Evolutionary conservation across 1,284 basidiomycete genomes (phyloP), one percentile per base, ranked within the genome.

Genomic region (Exobasidium rhododendri): DNA sequence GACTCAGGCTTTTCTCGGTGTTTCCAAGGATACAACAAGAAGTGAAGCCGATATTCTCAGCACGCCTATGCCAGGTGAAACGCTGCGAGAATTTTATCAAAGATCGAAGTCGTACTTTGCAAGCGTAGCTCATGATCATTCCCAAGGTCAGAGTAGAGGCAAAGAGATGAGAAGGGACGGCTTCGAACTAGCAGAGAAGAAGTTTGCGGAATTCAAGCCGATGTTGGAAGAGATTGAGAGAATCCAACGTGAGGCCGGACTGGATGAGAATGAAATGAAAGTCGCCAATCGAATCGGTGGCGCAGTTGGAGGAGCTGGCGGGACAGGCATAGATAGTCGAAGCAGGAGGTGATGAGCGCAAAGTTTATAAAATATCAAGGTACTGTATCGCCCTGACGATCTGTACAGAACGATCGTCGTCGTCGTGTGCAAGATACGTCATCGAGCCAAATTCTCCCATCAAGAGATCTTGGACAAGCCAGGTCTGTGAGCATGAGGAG

Each of bases 1-100:
- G 73, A 90, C 89, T 0, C 83, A 85, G 0, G 85, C 83, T 0
- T 91, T 92, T 76, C 85, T 90, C 83, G 89, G 88, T 7, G 87
- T 89, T 0, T 80, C 86, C 0, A 89, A 87, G 72, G 88, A 90
- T 67, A 79, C 83, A 1, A 82, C 83, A 0, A 83, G 86, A 2
- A 86, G 88, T 0, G 82, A 85, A 0, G 90, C 91, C 71, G 91
- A 93, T 66, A 80, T 86, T 0, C 77, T 91, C 47, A 89, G 88
- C 63, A 94, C 92, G 0, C 93, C 93, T 0, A 83, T 89, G 4
- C 91, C 92, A 0, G 91, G 91, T n/a, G 93, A 96, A 79, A 90
- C 88, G 0, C 81, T 94, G 5, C 87, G 90, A 0, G 83, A 85
- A 79, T 94, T 94, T 80, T 96, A 93, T 75, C 86, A 88, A 11